Evolutionary conservation across 1,284 basidiomycete genomes (phyloP).

Genomic region (Boletellus dicymbophilus): DNA sequence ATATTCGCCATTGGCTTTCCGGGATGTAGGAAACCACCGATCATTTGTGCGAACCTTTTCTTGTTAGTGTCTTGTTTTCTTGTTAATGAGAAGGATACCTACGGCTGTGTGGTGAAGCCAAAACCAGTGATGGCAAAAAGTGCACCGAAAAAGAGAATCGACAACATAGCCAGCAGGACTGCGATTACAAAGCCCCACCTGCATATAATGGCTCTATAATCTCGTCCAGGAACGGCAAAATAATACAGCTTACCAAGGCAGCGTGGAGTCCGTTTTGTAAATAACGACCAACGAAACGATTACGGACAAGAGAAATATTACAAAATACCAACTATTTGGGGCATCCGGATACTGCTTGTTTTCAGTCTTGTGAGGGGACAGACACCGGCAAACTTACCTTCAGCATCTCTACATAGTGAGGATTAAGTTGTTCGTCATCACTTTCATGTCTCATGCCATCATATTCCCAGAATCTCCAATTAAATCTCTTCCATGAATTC

Average conservation of each 20-base stretch:
- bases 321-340: conserved; percentile 49
- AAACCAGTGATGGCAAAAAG: conserved; percentile 57
- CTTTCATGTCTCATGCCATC: conserved; percentile 38
- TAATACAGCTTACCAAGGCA: too few species aligned
- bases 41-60: conserved; percentile 60
- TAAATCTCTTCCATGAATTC: conserved; percentile 32
- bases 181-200: conserved; percentile 49
- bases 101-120: too few species aligned
- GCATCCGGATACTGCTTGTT: conserved; percentile 44
- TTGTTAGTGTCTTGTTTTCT: conserved; percentile 12
- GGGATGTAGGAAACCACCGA: conserved; percentile 62
- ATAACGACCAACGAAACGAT: conserved; percentile 45
- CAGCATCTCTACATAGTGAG: conserved; percentile 57
- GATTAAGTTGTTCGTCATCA: conserved; percentile 42
- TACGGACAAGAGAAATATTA: conserved; percentile 39
- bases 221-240: too few species aligned
- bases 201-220: too few species aligned
- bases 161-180: conserved; percentile 39
- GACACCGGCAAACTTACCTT: conserved; percentile 33
- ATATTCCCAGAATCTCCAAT: conserved; percentile 48
- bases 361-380: neutral
- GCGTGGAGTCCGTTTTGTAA: conserved; percentile 50
- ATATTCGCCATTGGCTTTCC: conserved; percentile 62
- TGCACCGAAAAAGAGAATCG: conserved; percentile 49
- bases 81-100: too few species aligned